Evolutionary conservation across 2,329 filamentous ascomycete genomes (phyloP), one percentile per base, ranked within the genome.

Genomic region (Fusarium scirpi): DNA sequence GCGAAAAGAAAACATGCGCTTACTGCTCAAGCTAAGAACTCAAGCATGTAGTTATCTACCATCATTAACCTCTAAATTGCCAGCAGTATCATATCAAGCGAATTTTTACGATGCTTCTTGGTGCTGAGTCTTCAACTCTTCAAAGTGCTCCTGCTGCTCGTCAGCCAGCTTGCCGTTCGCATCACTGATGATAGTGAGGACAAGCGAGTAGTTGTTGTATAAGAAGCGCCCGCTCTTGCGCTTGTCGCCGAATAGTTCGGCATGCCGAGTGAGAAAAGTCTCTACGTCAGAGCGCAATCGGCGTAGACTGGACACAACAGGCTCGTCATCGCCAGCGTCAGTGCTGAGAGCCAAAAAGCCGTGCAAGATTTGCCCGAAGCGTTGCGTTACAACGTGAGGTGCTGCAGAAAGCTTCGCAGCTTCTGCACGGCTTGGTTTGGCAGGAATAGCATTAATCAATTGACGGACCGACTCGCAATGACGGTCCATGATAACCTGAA

Each of bases 271-370:
- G 65, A 99, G 80, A 72, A 98, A 96, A 0, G 88, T 87, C 79
- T 98, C 94, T 44, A 95, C 91, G 77, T 98, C 96, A 60, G 86
- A 87, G 30, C 94, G 85, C 75, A 99, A 81, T 27, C 96, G 88
- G 15, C 87, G 86, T 48, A 99, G 80, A 75, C 94, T 97, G 49
- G 92, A 90, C 1, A 91, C 90, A 4, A 98, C 92, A 0, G 96
- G 96, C 79, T 99, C 96, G 72, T 98, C 94, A 72, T 98, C 96
- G 3, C 94, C 94, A 1, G 94, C 93, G 73, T 98, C 94, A n/a
- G 90, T 89, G 76, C 93, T 97, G 45, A 99, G 86, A 0, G 89
- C 85, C 30, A 98, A 82, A 30, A 98, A 91, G 5, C 93, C 94
- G 69, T 97, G 92, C 51, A 97, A 81, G 52, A 99, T 90, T 81